Evolutionary conservation across 306 rosid species (phyloP).

Genomic region (Carpinus viminea): DNA sequence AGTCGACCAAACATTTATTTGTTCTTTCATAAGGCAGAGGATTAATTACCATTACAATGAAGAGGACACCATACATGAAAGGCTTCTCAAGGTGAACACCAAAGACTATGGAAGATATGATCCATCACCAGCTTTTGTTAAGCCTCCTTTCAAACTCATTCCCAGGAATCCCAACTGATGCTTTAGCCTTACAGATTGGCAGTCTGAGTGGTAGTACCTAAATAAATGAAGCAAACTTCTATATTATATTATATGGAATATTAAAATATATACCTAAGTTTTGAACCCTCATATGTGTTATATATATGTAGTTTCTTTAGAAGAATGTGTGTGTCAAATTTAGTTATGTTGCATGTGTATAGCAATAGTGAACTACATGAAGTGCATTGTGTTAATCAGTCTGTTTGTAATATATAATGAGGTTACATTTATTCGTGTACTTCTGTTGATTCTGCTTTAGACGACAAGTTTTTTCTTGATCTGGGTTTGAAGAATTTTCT

Average conservation of each 20-base stretch:
- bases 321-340: background rate
- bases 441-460: too few species aligned
- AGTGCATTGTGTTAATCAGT: too few species aligned
- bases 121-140: conserved; percentile 79
- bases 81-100: conserved; percentile 70
- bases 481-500: too few species aligned
- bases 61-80: conserved; percentile 64
- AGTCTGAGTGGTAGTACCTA: background rate
- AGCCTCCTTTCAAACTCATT: conserved; percentile 97
- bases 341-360: background rate
- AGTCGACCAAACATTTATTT: too few species aligned
- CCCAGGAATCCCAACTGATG: conserved; percentile 51
- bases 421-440: background rate
- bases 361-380: background rate
- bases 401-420: too few species aligned
- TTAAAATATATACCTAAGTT: background rate
- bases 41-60: conserved; percentile 17
- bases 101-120: conserved; percentile 90
- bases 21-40: too few species aligned
- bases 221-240: background rate
- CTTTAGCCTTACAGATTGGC: background rate
- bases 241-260: background rate
- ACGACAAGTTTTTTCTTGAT: too few species aligned
- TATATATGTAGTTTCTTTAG: background rate
- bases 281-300: background rate